Evolutionary conservation across 768 basidiomycete species (phyloP), one percentile per base, ranked within the genome.

Genomic region (Leccinum subtestaceum): DNA sequence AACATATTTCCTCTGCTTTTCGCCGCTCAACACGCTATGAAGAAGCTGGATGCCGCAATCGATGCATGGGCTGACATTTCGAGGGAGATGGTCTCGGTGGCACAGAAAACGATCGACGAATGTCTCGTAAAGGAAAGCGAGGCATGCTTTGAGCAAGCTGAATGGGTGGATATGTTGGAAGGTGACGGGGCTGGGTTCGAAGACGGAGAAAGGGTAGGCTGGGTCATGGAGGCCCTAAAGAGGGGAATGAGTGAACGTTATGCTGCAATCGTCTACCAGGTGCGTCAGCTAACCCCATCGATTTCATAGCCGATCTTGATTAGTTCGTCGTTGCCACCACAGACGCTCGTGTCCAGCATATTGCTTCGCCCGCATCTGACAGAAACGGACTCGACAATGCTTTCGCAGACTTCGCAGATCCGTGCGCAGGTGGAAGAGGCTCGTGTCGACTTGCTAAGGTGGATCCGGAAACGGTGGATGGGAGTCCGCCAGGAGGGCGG

Each of bases 401-500:
- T 96, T 2, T 75, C 86, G 0, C 75, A 83, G 6, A 91, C 89
- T 0, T 93, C 90, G 0, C 82, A 81, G 36, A 80, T 91, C 21
- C 84, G 90, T 8, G 76, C 82, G 0, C 83, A 85, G 57, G 85
- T 95, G 10, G 93, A 96, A 68, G 81, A 86, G 60, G 80, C 89
- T 4, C 82, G 80, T 9, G 57, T 73, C 4, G 72, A 73, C 55
- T 53, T 73, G 27, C 1, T 74, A n/a, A 63, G 77, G 46, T 95
- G 91, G 82, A 82, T 98, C 57, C 83, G 84, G 8, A 85, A 86
- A 59, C 82, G 89, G 4, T 97, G 93, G 93, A 67, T 88, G 48
- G 80, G 77, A 12, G 82, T 94, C 29, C 80, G 88, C 12, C 84
- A 88, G 52, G 85, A 86, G 53, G 83, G 84, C n/a, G 92, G 91